Evolutionary conservation across 805 yeast species (phyloP), one percentile per base, ranked within the genome.

Genomic region (Ogataea henricii): DNA sequence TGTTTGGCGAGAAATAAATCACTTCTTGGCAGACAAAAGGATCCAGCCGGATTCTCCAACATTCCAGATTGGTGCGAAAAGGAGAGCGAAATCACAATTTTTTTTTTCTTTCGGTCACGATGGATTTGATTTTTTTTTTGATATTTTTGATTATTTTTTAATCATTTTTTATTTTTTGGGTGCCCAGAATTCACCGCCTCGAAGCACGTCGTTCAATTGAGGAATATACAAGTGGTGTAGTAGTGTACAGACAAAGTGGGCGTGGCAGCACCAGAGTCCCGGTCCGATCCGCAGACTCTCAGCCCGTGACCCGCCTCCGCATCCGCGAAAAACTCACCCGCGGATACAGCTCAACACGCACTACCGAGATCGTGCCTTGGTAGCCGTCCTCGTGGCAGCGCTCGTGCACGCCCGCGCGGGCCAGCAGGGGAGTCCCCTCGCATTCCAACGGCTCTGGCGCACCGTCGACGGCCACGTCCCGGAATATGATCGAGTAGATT

Each of bases 301-400:
- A 10, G 10, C 27, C 27, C 10, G 9, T 25, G 9, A 25, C 27
- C 27, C 16, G 13, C 10, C n/a, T 45, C 25, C 47, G 20, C 14
- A 48, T 23, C 22, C 37, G 40, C 4, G 37, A 12, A 23, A 48
- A 42, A 9, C 38, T 45, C 17, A 48, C 20, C 9, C 37, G 36
- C 6, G 60, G 60, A 30, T 48, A 51, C 43, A 58, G 20, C 17
- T 58, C 57, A n/a, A 51, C 45, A n/a, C 48, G 50, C 32, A 52
- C 50, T 2, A 56, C 36, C 9, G 42, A 34, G 5, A 56, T 26
- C 9, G 51, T 23, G 2, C 55, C 56, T 32, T 56, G 57, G 17
- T 45, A 50, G n/a, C 54, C 55, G 23, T 54, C 56, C 34, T 53
- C 53, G 16, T 22, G 26, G 25, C 37, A 16, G 5, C 9, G 12